These are phyloP conservation scores for Beauveria scarabaeidicola DNA, from an alignment of 2,329 filamentous ascomycete genomes.

Conservation along the genomic window DNA sequence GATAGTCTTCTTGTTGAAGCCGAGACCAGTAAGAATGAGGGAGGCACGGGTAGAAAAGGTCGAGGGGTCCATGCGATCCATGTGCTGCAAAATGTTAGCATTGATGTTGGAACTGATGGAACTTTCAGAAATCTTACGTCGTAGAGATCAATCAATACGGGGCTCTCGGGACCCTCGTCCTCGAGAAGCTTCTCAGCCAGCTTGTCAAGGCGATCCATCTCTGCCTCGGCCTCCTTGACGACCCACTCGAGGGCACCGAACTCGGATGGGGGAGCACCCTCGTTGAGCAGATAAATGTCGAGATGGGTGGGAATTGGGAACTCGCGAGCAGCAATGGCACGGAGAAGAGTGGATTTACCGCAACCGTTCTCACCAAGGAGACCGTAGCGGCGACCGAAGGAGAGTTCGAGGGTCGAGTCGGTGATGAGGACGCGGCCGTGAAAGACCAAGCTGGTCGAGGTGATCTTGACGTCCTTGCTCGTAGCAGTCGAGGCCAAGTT, in stretches of 20 bases:
- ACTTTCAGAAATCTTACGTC: slow-evolving; percentile 54
- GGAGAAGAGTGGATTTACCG: slow-evolving; percentile 96
- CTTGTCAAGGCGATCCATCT: slow-evolving; percentile 83
- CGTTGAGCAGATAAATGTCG: slow-evolving; percentile 97
- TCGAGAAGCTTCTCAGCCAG: slow-evolving; percentile 86
- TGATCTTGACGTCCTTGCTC: slow-evolving; percentile 96
- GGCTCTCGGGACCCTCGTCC: slow-evolving; percentile 83
- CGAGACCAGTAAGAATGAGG: slow-evolving; percentile 94
- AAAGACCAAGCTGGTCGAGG: slow-evolving; percentile 86
- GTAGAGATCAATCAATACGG: slow-evolving; percentile 86
- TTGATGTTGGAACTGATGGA: neutral
- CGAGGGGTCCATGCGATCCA: slow-evolving; percentile 97
- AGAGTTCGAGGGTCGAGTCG: slow-evolving; percentile 88
- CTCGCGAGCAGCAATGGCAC: slow-evolving; percentile 87
- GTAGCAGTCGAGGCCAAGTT: slow-evolving; percentile 77
- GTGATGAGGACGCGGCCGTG: slow-evolving; percentile 94
- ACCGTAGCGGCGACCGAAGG: slow-evolving; percentile 87
- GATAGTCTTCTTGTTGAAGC: slow-evolving; percentile 97
- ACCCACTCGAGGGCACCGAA: slow-evolving; percentile 95
- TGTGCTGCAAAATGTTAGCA: slow-evolving; percentile 53
- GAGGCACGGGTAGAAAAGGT: slow-evolving; percentile 95
- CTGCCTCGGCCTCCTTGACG: slow-evolving; percentile 84
- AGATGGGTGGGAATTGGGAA: slow-evolving; percentile 93
- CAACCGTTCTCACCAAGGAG: slow-evolving; percentile 97
- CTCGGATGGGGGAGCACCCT: slow-evolving; percentile 84